These are phyloP conservation scores for Lenzites betulinus DNA, from an alignment of 768 basidiomycete species.

Conservation along the genomic window DNA sequence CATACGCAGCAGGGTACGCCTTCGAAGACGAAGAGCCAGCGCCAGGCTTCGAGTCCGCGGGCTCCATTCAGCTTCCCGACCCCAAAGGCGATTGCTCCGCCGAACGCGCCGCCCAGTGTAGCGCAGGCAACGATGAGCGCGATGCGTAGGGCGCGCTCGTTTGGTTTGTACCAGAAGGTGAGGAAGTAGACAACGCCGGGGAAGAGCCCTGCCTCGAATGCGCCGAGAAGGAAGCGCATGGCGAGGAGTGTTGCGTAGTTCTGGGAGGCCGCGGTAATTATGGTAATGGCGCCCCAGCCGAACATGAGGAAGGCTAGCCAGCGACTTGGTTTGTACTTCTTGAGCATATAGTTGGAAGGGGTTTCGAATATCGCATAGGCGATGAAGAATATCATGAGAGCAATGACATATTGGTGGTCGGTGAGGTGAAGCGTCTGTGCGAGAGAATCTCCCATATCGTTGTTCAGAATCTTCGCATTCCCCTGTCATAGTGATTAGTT, in stretches of 20 bases:
- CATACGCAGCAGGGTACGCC: slow-evolving; percentile 27
- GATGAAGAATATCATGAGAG: slow-evolving; percentile 27
- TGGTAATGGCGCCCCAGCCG: slow-evolving; percentile 41
- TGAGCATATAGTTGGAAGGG: slow-evolving; percentile 38
- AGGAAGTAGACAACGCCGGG: slow-evolving; percentile 45
- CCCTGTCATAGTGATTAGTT: slow-evolving; percentile 15
- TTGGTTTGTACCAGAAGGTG: slow-evolving; percentile 48
- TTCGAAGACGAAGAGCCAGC: slow-evolving; percentile 46
- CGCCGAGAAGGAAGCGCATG: slow-evolving; percentile 44
- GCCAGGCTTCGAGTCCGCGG: slow-evolving; percentile 30
- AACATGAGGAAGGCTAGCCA: slow-evolving; percentile 45
- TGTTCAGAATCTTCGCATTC: slow-evolving; percentile 27
- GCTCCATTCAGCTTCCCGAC: slow-evolving; percentile 33
- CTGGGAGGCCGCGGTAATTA: slow-evolving; percentile 38
- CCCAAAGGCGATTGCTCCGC: slow-evolving; percentile 36
- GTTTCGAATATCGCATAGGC: slow-evolving; percentile 26
- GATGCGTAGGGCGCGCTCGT: slow-evolving; percentile 32
- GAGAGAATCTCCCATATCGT: slow-evolving; percentile 21
- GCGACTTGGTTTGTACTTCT: slow-evolving; percentile 37
- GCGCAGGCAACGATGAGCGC: slow-evolving; percentile 35
- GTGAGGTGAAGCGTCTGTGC: slow-evolving; percentile 14
- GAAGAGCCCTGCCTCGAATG: slow-evolving; percentile 46
- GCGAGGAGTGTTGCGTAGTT: slow-evolving; percentile 38
- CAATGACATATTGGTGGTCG: slow-evolving; percentile 23
- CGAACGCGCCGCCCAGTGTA: slow-evolving; percentile 31